Conservation (phyloP, 176 grass and related monocot species). For the Oryza punctata region DNA sequence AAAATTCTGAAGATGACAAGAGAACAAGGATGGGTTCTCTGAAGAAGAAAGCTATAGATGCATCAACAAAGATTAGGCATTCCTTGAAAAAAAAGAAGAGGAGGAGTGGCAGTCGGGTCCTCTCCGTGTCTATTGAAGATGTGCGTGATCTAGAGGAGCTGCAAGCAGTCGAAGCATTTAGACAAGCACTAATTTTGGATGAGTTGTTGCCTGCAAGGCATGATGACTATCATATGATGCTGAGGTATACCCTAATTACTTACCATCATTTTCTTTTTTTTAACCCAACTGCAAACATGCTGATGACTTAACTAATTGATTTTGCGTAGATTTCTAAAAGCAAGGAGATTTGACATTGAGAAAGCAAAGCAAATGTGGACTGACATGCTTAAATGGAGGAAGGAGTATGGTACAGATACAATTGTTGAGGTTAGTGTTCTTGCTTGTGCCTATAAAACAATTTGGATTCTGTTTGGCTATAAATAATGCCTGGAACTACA, state of each 20-base stretch:
- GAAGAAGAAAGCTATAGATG: conserved; percentile 96
- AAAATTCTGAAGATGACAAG: conserved; percentile 93
- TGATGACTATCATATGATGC: conserved; percentile 97
- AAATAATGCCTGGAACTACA: conserved; percentile 7
- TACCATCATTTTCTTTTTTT: conserved; percentile 36
- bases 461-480: conserved; percentile 25
- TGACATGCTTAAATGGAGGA: conserved; percentile 98
- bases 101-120: conserved; percentile 66
- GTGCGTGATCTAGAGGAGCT: conserved; percentile 77
- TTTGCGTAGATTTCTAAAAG: conserved; percentile 79
- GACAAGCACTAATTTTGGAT: conserved; percentile 69
- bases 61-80: conserved; percentile 80
- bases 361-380: conserved; percentile 98
- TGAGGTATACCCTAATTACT: conserved; percentile 54
- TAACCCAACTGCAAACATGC: not conserved
- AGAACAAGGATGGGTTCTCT: conserved; percentile 84
- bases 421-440: conserved; percentile 69
- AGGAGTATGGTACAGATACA: conserved; percentile 82
- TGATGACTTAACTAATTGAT: conserved; percentile 25
- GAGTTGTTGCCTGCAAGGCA: conserved; percentile 82
- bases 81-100: conserved; percentile 89
- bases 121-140: conserved; percentile 96
- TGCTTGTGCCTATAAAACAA: not conserved
- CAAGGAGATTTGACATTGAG: conserved; percentile 89
- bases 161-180: conserved; percentile 79